A percentile compares a stretch with the other conserved stretches of the same genome.
These are phyloP conservation scores for Lachnellula subtilissima DNA, from an alignment of 2,329 filamentous ascomycete species.

Conservation along the genomic window DNA sequence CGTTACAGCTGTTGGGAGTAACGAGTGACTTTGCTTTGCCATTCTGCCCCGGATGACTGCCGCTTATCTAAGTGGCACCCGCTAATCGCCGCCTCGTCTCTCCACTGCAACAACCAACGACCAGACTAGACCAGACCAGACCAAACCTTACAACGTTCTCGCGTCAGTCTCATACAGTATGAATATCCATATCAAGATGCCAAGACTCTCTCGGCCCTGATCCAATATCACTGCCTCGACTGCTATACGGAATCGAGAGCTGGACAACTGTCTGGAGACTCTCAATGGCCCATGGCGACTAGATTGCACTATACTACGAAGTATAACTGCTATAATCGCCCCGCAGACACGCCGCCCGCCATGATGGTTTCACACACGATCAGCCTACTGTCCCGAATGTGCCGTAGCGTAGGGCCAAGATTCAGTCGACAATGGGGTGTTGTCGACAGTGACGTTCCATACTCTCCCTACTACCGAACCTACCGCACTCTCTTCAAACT, in stretches of 20 bases:
- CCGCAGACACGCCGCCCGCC: neutral
- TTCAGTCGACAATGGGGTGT: slow-evolving; percentile 4
- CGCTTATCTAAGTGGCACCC: neutral
- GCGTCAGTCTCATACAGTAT: too few species aligned
- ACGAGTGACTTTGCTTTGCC: neutral
- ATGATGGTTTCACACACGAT: neutral
- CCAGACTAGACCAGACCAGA: too few species aligned
- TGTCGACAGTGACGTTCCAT: slow-evolving; percentile 13
- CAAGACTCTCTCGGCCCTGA: neutral
- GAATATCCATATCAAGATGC: too few species aligned
- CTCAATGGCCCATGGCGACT: neutral
- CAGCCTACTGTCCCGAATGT: neutral
- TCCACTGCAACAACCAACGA: too few species aligned
- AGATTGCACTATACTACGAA: too few species aligned
- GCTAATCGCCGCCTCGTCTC: neutral
- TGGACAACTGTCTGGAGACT: neutral
- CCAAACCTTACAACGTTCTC: too few species aligned
- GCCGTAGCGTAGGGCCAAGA: neutral
- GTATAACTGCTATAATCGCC: neutral
- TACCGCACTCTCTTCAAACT: neutral
- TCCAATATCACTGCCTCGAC: neutral
- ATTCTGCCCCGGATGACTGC: neutral
- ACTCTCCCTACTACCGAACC: neutral
- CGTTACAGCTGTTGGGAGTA: slow-evolving; percentile 3
- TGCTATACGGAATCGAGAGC: neutral